Base-by-base conservation (phyloP, 208 protist genomes). In the Acanthamoeba culbertsoni region DNA sequence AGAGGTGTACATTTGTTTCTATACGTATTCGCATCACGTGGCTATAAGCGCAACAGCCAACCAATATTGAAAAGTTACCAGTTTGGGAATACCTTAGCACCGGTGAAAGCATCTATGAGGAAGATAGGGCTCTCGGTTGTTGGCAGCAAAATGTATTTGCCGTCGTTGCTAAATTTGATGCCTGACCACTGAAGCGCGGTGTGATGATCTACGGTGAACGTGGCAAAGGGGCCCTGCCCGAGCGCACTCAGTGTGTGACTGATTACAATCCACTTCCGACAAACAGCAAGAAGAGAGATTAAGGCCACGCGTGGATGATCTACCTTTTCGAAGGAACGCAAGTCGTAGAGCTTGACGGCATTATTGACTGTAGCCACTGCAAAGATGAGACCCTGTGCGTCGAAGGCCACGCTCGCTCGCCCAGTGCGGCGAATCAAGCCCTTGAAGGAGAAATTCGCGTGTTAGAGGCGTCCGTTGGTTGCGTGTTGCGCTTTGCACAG, bases 331-430 rank as follows among this genome's bases (percentile, higher is more conserved):
- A 93, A 95, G 23, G 86, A 94, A 28, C 93, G 45, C 45, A 95
- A 10, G 59, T 96, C 95, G 91, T 93, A 97, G 7, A 97, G 93
- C 75, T 95, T 95, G 40, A 97, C 46, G 62, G 77, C 88, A 62
- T 88, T 94, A 12, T 31, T 48, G 31, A 43, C 73, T 7, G 68
- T 65, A n/a, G 92, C 88, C 16, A 92, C 95, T 7, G 84, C 94
- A 35, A 96, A 94, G 28, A 95, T 89, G 10, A 96, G 48, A 28
- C 95, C 96, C 62, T 95, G 57, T 2, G 96, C 94, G 43, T 97
- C 96, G 63, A 93, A 97, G 20, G 96, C 89, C 0, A 96, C 88
- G 28, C 92, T 77, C 31, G 86, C 18, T 45, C 51, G 57, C 7
- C 28, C 48, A 3, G 23, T 28, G 5, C 26, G 18, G 0, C 28